These are phyloP conservation scores for Plasmopara muralis DNA, from an alignment of 352 stramenopile genomes.

Conservation along the genomic window DNA sequence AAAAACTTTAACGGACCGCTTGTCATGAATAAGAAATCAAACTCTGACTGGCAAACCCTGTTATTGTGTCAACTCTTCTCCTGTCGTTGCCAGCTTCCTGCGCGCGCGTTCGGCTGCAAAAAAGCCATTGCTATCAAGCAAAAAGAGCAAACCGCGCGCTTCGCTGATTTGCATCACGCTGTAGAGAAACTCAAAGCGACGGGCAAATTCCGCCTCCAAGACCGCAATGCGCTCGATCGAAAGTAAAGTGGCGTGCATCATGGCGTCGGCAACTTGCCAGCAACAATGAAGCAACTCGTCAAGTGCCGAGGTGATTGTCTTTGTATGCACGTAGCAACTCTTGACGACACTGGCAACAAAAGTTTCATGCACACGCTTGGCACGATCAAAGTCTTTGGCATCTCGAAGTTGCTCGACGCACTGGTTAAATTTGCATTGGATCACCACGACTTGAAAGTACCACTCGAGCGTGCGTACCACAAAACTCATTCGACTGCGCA, in stretches of 20 bases:
- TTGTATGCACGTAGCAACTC: slow-evolving; percentile 65
- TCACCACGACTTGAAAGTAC: slow-evolving; percentile 75
- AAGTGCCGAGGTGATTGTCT: slow-evolving; percentile 46
- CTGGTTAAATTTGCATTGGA: slow-evolving; percentile 56
- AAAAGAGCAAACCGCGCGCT: slow-evolving; percentile 59
- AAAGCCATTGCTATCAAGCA: slow-evolving; percentile 69
- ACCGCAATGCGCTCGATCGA: slow-evolving; percentile 29
- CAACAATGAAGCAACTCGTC: slow-evolving; percentile 55
- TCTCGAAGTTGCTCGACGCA: slow-evolving; percentile 43
- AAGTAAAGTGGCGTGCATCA: slow-evolving; percentile 31
- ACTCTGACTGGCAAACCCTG: no score
- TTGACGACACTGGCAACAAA: slow-evolving; percentile 65
- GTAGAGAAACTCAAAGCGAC: slow-evolving; percentile 55
- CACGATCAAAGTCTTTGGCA: slow-evolving; percentile 56
- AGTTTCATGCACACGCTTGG: slow-evolving; percentile 60
- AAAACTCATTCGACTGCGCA: slow-evolving; percentile 69
- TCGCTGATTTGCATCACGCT: slow-evolving; percentile 55
- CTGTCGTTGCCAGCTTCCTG: slow-evolving; percentile 19
- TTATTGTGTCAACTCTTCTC: background rate
- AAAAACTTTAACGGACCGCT: no score
- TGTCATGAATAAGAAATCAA: no score
- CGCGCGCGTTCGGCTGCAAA: slow-evolving; percentile 41
- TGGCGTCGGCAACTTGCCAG: slow-evolving; percentile 70
- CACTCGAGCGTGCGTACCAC: slow-evolving; percentile 65
- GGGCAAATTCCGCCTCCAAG: slow-evolving; percentile 48